Evolutionary conservation across 75 land plant genomes (phyloP), one percentile per base, ranked within the genome.

Genomic region (Pinus tabuliformis): DNA sequence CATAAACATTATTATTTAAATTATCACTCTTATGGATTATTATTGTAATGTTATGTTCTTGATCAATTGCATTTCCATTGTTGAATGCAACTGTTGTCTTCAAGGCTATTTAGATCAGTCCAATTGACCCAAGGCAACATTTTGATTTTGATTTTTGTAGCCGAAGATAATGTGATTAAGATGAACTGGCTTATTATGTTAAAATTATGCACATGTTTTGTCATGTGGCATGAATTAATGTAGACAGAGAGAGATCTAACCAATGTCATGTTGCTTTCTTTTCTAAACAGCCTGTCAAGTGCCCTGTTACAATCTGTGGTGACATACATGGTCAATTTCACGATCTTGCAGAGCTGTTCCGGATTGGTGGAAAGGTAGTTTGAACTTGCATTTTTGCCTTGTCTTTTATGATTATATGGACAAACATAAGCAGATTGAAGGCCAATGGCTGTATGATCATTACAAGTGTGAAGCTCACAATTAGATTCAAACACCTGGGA

Each of bases 291-390:
- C 98, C 98, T 73, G 98, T 95, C 56, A 95, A 91, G 83, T 91
- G 98, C 62, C 98, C 98, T 76, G 98, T 95, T 62, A 95, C 98
- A 42, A 87, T 93, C 5, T 95, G 98, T 86, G 98, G 98, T 59
- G 98, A 95, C 70, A 95, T 95, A 72, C 98, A 95, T 84, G 98
- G 98, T 6, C 98, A 95, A 70, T 95, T 95, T 84, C 98, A 95
- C 81, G 98, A 95, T 84, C 98, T 95, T 82, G 92, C 92, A 11
- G 98, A 95, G 75, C 91, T 95, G 26, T 95, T 95, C 62, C 91
- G 88, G 36, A 95, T 95, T 79, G 98, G 98, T 66, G 98, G 98
- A 56, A 91, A 93, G 97, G 98, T 93, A 22, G 33, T 45, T 68
- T 68, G 14, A 68, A 18, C 42, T 68, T 68, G 0, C 72, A 52